Evolutionary conservation across 306 rosid species (phyloP).

Genomic region (Acmispon strigosus): DNA sequence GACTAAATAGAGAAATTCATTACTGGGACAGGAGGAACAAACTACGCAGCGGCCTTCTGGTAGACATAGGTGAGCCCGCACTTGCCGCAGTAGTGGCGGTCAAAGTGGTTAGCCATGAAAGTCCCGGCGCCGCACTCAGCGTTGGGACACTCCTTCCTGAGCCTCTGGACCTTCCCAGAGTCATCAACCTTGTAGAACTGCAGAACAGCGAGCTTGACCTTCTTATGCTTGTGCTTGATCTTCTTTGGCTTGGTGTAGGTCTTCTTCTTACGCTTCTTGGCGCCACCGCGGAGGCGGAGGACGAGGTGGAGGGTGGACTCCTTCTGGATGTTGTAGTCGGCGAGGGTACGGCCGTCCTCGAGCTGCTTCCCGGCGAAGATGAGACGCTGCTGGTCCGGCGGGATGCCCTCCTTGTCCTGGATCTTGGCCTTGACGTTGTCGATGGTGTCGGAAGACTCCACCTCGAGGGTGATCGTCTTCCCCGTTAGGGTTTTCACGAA

Average conservation of each 20-base stretch:
- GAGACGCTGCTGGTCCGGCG: slow-evolving; percentile 93
- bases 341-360: slow-evolving; percentile 93
- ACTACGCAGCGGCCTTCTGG: slow-evolving; percentile 75
- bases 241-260: slow-evolving; percentile 95
- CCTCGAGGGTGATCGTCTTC: slow-evolving; percentile 89
- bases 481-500: slow-evolving; percentile 97
- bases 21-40: too few relatives aligned
- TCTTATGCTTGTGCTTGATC: slow-evolving; percentile 95
- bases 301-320: slow-evolving; percentile 87
- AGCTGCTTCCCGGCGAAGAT: slow-evolving; percentile 96
- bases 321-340: slow-evolving; percentile 94
- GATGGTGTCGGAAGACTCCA: slow-evolving; percentile 85
- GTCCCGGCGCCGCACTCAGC: slow-evolving; percentile 90
- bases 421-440: slow-evolving; percentile 91
- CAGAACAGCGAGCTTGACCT: slow-evolving; percentile 79
- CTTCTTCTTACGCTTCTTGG: slow-evolving; percentile 97
- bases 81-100: slow-evolving; percentile 93
- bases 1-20: neutral
- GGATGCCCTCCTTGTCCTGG: slow-evolving; percentile 94
- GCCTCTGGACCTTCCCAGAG: slow-evolving; percentile 79
- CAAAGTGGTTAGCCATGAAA: slow-evolving; percentile 91
- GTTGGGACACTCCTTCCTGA: slow-evolving; percentile 90
- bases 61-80: slow-evolving; percentile 84
- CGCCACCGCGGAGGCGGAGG: slow-evolving; percentile 92
- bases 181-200: slow-evolving; percentile 93